Evolutionary conservation across 2,329 filamentous ascomycete genomes (phyloP).

Genomic region (Chlorencoelia australis): DNA sequence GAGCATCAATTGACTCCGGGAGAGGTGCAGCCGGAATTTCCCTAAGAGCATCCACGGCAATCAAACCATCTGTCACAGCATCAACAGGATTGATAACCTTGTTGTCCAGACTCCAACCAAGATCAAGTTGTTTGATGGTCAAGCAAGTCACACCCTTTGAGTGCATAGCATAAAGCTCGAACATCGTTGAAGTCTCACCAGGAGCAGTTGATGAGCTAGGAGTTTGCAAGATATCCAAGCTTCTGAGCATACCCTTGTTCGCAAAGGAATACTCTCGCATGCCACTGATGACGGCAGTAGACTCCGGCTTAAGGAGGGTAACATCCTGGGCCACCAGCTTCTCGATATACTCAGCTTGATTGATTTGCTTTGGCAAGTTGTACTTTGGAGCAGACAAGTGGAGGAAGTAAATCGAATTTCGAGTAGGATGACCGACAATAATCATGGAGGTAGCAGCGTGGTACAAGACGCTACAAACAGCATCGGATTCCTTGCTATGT

Average conservation of each 20-base stretch:
- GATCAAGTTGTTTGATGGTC: constrained; percentile 74
- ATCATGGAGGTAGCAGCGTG: constrained; percentile 89
- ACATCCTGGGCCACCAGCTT: constrained; percentile 64
- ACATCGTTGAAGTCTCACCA: constrained; percentile 61
- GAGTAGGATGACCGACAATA: constrained; percentile 87
- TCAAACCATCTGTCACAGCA: constrained; percentile 62
- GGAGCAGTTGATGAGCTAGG: constrained; percentile 52
- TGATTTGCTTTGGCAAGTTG: constrained; percentile 64
- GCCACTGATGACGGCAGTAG: constrained; percentile 94
- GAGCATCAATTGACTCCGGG: constrained; percentile 7
- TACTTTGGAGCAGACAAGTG: constrained; percentile 93
- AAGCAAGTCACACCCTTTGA: constrained; percentile 92
- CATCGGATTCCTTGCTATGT: constrained; percentile 90
- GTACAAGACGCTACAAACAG: constrained; percentile 95
- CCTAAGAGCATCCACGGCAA: constrained; percentile 58
- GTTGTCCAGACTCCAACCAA: constrained; percentile 86
- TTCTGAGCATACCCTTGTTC: constrained; percentile 77
- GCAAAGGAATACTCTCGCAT: constrained; percentile 90
- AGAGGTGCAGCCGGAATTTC: constrained; percentile 29
- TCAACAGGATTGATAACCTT: constrained; percentile 75
- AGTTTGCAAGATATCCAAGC: constrained; percentile 75
- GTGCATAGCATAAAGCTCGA: constrained; percentile 96
- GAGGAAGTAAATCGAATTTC: constrained; percentile 95
- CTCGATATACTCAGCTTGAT: constrained; percentile 80
- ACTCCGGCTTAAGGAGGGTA: constrained; percentile 73